phyloP scores from a whole-genome alignment of 2,329 filamentous ascomycete species.

The Sordariomycetes sp. region DNA sequence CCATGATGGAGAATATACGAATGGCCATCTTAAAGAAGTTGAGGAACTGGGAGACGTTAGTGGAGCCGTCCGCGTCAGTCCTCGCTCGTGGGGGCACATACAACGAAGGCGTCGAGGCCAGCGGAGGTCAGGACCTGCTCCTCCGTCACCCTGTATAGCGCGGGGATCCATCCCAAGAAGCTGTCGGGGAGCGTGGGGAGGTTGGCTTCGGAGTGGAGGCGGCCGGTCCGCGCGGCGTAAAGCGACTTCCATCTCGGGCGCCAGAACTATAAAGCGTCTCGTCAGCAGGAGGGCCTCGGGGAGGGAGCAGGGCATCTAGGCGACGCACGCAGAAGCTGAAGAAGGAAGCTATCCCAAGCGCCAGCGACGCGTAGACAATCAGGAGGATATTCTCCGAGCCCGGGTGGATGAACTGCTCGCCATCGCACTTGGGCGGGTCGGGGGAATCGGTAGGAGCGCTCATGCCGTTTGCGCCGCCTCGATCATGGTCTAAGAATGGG shows the following conservation, averaged over 20 bases:
- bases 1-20: conserved; percentile 66
- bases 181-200: conserved; percentile 74
- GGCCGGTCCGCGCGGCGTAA: conserved; percentile 80
- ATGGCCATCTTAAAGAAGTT: conserved; percentile 94
- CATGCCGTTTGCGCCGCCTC: background rate
- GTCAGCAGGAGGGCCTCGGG: background rate
- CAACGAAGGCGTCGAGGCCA: conserved; percentile 85
- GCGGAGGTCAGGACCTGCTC: conserved; percentile 83
- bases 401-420: conserved; percentile 9
- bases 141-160: conserved; percentile 74
- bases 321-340: conserved; percentile 61
- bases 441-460: background rate
- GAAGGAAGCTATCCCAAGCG: conserved; percentile 61
- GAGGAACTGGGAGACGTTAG: conserved; percentile 47
- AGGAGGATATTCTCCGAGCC: conserved; percentile 8
- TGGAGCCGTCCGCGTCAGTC: background rate
- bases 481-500: background rate
- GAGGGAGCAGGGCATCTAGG: background rate
- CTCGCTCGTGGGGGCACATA: conserved; percentile 30
- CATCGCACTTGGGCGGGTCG: conserved; percentile 6
- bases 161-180: conserved; percentile 88
- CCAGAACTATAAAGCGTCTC: conserved; percentile 48
- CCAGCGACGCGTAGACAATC: conserved; percentile 42
- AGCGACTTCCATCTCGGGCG: conserved; percentile 86
- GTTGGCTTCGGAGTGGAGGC: conserved; percentile 44